Conservation (phyloP, 768 basidiomycete species). For the Pleurotus sapidus region DNA sequence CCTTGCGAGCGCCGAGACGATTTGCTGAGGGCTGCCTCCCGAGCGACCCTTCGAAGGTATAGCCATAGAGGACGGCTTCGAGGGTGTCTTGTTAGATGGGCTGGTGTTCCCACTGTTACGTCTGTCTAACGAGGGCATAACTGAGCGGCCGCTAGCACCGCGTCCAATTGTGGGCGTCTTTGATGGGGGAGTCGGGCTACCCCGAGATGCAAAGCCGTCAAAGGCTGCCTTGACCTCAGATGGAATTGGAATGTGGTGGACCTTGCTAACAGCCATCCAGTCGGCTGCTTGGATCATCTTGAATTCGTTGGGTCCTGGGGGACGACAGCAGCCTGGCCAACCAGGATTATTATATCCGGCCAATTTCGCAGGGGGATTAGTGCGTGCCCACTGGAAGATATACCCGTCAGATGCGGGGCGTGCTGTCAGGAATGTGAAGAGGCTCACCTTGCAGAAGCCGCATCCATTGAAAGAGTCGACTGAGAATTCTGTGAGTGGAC, state of each 20-base stretch:
- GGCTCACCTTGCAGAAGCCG: slow-evolving; percentile 82
- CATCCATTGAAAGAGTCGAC: slow-evolving; percentile 84
- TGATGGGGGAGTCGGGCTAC: slow-evolving; percentile 26
- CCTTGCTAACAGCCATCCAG: slow-evolving; percentile 76
- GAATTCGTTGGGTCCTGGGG: slow-evolving; percentile 59
- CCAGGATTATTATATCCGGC: slow-evolving; percentile 67
- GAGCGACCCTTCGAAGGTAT: slow-evolving; percentile 44
- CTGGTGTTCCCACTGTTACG: slow-evolving; percentile 42
- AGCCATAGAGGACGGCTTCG: slow-evolving; percentile 28
- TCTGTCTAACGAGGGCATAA: slow-evolving; percentile 37
- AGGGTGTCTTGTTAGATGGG: slow-evolving; percentile 35
- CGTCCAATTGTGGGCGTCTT: slow-evolving; percentile 24
- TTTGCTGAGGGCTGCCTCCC: slow-evolving; percentile 52
- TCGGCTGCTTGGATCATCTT: slow-evolving; percentile 67
- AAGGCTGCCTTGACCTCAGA: slow-evolving; percentile 66
- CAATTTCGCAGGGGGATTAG: slow-evolving; percentile 50
- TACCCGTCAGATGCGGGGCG: slow-evolving; percentile 18
- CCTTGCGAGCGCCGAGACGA: slow-evolving; percentile 37
- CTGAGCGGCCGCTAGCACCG: slow-evolving; percentile 19
- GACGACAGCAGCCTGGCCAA: slow-evolving; percentile 90
- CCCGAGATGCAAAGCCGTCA: slow-evolving; percentile 47
- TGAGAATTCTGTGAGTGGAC: slow-evolving; percentile 26
- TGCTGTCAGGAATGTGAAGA: slow-evolving; percentile 16
- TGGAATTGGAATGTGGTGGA: slow-evolving; percentile 75
- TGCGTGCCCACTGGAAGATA: slow-evolving; percentile 63